These are phyloP conservation scores for Crithidia brevicula DNA, from an alignment of 208 protist species.

Conservation along the genomic window DNA sequence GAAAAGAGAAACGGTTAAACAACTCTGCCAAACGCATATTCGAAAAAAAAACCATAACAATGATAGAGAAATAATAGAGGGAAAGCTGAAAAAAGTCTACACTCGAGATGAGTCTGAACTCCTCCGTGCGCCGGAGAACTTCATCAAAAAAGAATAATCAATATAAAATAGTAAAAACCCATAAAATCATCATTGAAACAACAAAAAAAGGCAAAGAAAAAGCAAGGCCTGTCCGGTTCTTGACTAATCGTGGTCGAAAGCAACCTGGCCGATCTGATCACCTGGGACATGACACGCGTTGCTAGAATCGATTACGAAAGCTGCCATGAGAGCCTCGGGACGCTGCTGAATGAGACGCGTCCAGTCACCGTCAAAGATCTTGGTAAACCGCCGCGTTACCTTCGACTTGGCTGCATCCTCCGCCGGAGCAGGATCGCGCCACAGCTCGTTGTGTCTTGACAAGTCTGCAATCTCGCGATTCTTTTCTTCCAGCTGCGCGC, in stretches of 20 bases:
- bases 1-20: no score
- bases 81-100: no score
- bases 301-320: slow-evolving; percentile 69
- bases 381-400: slow-evolving; percentile 53
- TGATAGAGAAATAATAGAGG: no score
- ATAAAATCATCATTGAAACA: neutral
- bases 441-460: slow-evolving; percentile 32
- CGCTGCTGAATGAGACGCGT: slow-evolving; percentile 45
- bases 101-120: slow-evolving; percentile 12
- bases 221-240: no score
- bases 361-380: slow-evolving; percentile 73
- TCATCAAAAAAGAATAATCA: no score
- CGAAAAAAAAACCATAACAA: no score
- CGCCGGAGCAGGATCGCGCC: slow-evolving; percentile 30
- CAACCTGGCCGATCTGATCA: slow-evolving; percentile 51
- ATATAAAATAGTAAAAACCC: no score
- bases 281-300: slow-evolving; percentile 71
- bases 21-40: no score
- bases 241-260: slow-evolving; percentile 43
- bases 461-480: slow-evolving; percentile 43
- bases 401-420: slow-evolving; percentile 42
- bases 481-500: slow-evolving; percentile 29
- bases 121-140: no score
- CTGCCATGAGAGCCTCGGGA: slow-evolving; percentile 56
- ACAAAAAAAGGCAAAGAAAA: neutral